Percentiles rank a stretch among this genome's conserved stretches.
Evolutionary conservation across 495 filamentous ascomycete species (phyloP).

Genomic region (Extremus antarcticus): DNA sequence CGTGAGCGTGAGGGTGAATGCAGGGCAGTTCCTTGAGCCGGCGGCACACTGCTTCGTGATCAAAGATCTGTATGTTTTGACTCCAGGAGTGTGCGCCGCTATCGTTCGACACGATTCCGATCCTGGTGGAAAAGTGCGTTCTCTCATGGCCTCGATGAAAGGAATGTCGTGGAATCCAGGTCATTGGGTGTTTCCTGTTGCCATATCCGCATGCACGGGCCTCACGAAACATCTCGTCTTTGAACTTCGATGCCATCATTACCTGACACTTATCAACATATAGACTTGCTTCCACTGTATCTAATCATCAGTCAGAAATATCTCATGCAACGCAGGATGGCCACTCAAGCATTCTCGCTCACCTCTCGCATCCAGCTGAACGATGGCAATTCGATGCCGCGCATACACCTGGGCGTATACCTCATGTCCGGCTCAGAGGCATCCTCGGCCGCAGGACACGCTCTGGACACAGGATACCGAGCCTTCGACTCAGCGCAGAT

Average conservation of each 20-base stretch:
- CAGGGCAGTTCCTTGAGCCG: neutral
- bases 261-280: too few species aligned
- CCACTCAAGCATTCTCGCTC: slow-evolving; percentile 24
- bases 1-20: too few species aligned
- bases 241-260: too few species aligned
- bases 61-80: too few species aligned
- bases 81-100: too few species aligned
- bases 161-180: neutral
- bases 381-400: slow-evolving; percentile 50
- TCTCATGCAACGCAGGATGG: slow-evolving; percentile 20
- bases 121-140: too few species aligned
- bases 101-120: too few species aligned
- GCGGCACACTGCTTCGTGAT: too few species aligned
- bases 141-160: neutral
- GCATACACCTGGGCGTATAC: slow-evolving; percentile 58
- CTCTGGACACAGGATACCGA: slow-evolving; percentile 24
- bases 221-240: too few species aligned
- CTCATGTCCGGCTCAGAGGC: slow-evolving; percentile 44
- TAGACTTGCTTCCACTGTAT: too few species aligned
- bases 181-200: too few species aligned
- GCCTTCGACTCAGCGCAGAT: slow-evolving; percentile 50
- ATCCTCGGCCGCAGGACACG: slow-evolving; percentile 36
- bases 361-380: slow-evolving; percentile 27
- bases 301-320: neutral
- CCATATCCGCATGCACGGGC: too few species aligned